Conservation (phyloP, 129 eudicot species). For the Lactuca sativa region DNA sequence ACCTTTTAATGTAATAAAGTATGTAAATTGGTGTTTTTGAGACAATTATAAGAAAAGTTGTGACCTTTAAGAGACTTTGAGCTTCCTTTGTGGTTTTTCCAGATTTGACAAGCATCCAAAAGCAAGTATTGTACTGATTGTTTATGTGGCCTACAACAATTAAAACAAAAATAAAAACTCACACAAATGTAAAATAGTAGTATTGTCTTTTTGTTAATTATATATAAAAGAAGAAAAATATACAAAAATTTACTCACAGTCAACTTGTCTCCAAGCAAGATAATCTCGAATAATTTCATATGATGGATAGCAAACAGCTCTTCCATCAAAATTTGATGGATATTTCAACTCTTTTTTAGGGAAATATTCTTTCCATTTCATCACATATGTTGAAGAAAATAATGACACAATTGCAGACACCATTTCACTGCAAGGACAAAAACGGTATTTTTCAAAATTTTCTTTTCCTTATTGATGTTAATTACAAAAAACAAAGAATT, state of each 20-base stretch:
- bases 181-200: neutral
- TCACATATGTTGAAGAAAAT: slow-evolving; percentile 66
- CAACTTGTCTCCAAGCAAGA: slow-evolving; percentile 99
- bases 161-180: neutral
- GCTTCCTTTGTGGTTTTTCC: slow-evolving; percentile 80
- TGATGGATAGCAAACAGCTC: slow-evolving; percentile 91
- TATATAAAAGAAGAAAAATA: neutral
- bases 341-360: slow-evolving; percentile 59
- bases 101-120: slow-evolving; percentile 94
- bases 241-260: slow-evolving; percentile 53
- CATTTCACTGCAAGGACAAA: slow-evolving; percentile 54
- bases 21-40: too few relatives aligned
- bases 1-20: too few relatives aligned
- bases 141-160: slow-evolving; percentile 78
- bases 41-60: slow-evolving; percentile 1
- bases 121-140: slow-evolving; percentile 97
- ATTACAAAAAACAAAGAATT: neutral
- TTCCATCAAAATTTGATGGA: slow-evolving; percentile 87
- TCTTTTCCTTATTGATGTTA: too few relatives aligned
- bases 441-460: neutral
- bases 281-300: slow-evolving; percentile 72
- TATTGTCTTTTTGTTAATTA: neutral
- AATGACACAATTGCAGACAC: slow-evolving; percentile 76
- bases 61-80: slow-evolving; percentile 71
- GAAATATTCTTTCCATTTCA: slow-evolving; percentile 72